Percentiles rank a stretch among this genome's conserved stretches.
These are phyloP conservation scores for Agaricus subrufescens DNA, from an alignment of 768 basidiomycete species.

Conservation along the genomic window DNA sequence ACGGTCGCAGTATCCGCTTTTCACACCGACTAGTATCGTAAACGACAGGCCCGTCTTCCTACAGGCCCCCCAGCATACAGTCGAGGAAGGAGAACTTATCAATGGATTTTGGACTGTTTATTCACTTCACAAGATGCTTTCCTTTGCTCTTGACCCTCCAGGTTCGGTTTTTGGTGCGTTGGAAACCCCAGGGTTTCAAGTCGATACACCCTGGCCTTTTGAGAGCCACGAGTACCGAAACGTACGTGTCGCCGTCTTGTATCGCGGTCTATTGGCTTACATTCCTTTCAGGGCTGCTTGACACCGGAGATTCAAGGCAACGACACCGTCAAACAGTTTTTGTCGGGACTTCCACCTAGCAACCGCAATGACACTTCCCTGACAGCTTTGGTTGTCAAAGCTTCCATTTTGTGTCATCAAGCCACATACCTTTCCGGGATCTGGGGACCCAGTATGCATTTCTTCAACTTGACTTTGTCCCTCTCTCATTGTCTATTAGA, in stretches of 20 bases:
- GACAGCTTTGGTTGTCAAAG: constrained; percentile 45
- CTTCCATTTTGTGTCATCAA: constrained; percentile 54
- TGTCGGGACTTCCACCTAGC: constrained; percentile 29
- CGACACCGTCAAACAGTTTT: constrained; percentile 46
- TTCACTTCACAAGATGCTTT: constrained; percentile 51
- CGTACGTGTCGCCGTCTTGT: constrained; percentile 19
- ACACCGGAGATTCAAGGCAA: constrained; percentile 39
- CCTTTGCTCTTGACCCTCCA: constrained; percentile 48
- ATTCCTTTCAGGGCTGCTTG: constrained; percentile 34
- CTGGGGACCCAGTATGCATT: constrained; percentile 35
- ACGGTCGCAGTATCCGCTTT: constrained; percentile 31
- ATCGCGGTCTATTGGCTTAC: constrained; percentile 10
- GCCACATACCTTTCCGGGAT: constrained; percentile 50
- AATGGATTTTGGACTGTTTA: constrained; percentile 65
- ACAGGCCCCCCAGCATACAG: constrained; percentile 32
- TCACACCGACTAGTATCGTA: constrained; percentile 31
- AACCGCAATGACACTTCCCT: constrained; percentile 30
- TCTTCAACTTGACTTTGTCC: not conserved
- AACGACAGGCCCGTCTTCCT: constrained; percentile 39
- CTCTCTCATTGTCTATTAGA: constrained; percentile 23
- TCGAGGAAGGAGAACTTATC: constrained; percentile 66
- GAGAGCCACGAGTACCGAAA: constrained; percentile 34
- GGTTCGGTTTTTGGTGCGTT: constrained; percentile 49
- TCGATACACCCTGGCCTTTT: constrained; percentile 53
- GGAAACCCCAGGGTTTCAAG: constrained; percentile 43